Percentiles rank a stretch among this genome's conserved stretches.
Evolutionary conservation across 2,329 filamentous ascomycete genomes (phyloP).

Genomic region (Ascochyta rabiei): DNA sequence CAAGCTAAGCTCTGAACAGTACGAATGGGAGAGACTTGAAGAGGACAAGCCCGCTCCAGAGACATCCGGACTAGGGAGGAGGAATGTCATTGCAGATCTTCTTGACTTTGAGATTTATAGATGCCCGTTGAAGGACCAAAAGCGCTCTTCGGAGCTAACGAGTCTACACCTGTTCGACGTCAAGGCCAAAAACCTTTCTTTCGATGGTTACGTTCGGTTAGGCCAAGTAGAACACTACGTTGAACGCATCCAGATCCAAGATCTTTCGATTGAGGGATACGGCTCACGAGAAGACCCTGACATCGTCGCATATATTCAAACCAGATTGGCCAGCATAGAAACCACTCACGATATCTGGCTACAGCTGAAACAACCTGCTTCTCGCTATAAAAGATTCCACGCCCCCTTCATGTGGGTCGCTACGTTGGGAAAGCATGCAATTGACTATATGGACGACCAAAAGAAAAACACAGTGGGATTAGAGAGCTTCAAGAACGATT

Average conservation of each 20-base stretch:
- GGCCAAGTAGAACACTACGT: slow-evolving; percentile 58
- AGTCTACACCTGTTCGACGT: slow-evolving; percentile 29
- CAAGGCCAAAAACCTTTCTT: slow-evolving; percentile 24
- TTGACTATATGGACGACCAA: slow-evolving; percentile 64
- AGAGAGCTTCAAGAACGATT: slow-evolving; percentile 62
- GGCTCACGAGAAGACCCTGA: slow-evolving; percentile 54
- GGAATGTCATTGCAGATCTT: slow-evolving; percentile 24
- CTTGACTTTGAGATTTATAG: slow-evolving; percentile 36
- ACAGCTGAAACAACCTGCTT: slow-evolving; percentile 60
- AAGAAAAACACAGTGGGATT: slow-evolving; percentile 53
- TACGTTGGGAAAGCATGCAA: slow-evolving; percentile 71
- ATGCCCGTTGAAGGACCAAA: slow-evolving; percentile 8
- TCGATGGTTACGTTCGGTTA: slow-evolving; percentile 52
- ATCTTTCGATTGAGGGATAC: slow-evolving; percentile 71
- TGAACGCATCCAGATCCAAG: slow-evolving; percentile 60
- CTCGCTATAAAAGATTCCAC: slow-evolving; percentile 68
- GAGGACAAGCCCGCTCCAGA: not conserved
- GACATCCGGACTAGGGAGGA: not conserved
- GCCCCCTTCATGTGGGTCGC: slow-evolving; percentile 72
- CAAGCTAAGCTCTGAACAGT: not conserved
- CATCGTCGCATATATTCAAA: slow-evolving; percentile 70
- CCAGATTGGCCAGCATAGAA: slow-evolving; percentile 43
- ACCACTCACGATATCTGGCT: slow-evolving; percentile 64
- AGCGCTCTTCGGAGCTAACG: slow-evolving; percentile 20
- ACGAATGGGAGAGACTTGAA: slow-evolving; percentile 10